Evolutionary conservation across 495 filamentous ascomycete species (phyloP), one percentile per base, ranked within the genome.

Genomic region (Lophiotrema nucula): DNA sequence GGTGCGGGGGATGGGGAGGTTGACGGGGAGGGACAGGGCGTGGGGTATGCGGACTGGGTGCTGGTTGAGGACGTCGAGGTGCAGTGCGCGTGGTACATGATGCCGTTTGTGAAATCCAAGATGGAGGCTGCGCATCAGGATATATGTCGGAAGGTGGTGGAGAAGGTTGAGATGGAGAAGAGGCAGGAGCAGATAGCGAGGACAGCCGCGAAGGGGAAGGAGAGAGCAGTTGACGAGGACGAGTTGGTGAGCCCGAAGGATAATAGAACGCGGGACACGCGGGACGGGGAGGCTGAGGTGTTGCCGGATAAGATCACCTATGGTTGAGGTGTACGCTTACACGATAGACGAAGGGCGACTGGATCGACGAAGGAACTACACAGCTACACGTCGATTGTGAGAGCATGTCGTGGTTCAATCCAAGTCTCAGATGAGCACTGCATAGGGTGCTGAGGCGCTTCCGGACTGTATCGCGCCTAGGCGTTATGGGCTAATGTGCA

Each of bases 11-110:
- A 53, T 27, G 51, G 35, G 0, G 62, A 65, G 47, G 51, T 60
- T 3, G 50, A 60, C 8, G 62, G 62, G 3, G 62, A 65, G 39
- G 56, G 56, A 24, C 48, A 65, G 56, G 60, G 60, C 4, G 25
- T 64, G 18, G 60, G 60, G 6, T 24, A 58, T 28, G 54, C 53
- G 12, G 50, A 55, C 3, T 65, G 56, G 56, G 62, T 56, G 44
- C 46, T 65, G 21, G 56, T 56, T 3, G 65, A 64, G 56, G 56
- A 64, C n/a, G 60, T 64, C 12, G 58, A 59, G 28, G 60, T 67
- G 27, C 38, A 53, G 43, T 64, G 60, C 19, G 47, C 28, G 3
- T 55, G 54, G 64, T 57, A 45, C 26, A 37, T 67, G 38, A 64
- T 67, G 64, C 60, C 64, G 37, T 57, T 67, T 42, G 60, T 67